These are phyloP conservation scores for Dalbergia oliveri DNA, from an alignment of 306 rosid genomes.

Conservation along the genomic window DNA sequence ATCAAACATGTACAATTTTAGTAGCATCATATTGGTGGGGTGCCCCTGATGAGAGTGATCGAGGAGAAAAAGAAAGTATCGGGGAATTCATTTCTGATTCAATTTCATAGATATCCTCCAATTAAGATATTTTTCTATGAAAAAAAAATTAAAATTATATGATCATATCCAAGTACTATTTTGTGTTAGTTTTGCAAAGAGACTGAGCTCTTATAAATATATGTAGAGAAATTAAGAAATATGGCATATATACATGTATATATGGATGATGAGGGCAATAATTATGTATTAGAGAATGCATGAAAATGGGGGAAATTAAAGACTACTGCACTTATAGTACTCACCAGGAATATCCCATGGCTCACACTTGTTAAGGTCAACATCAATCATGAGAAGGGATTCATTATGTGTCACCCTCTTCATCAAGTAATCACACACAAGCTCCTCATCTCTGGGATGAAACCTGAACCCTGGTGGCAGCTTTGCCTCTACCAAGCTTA, in stretches of 20 bases:
- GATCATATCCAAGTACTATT: neutral
- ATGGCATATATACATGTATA: too few species aligned
- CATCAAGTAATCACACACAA: conserved; percentile 87
- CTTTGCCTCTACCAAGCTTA: conserved; percentile 87
- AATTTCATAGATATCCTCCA: conserved; percentile 11
- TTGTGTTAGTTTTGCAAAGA: conserved; percentile 11
- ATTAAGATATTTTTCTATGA: neutral
- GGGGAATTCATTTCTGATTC: neutral
- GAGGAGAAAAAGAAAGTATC: neutral
- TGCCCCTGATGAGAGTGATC: neutral
- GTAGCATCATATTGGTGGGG: conserved; percentile 21
- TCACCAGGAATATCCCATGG: conserved; percentile 99
- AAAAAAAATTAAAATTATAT: neutral
- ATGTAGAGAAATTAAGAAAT: too few species aligned
- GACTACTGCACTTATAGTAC: neutral
- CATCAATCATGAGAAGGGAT: conserved; percentile 79
- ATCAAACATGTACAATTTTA: conserved; percentile 40
- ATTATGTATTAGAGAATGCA: conserved; percentile 24
- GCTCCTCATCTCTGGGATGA: conserved; percentile 95
- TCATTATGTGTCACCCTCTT: conserved; percentile 64
- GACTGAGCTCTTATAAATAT: too few species aligned
- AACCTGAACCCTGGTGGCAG: conserved; percentile 94
- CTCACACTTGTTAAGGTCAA: conserved; percentile 94
- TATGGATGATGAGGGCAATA: neutral
- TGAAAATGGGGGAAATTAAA: neutral